Evolutionary conservation across 257 asterid genomes (phyloP), one percentile per base, ranked within the genome.

Genomic region (Oldenlandia corymbosa): DNA sequence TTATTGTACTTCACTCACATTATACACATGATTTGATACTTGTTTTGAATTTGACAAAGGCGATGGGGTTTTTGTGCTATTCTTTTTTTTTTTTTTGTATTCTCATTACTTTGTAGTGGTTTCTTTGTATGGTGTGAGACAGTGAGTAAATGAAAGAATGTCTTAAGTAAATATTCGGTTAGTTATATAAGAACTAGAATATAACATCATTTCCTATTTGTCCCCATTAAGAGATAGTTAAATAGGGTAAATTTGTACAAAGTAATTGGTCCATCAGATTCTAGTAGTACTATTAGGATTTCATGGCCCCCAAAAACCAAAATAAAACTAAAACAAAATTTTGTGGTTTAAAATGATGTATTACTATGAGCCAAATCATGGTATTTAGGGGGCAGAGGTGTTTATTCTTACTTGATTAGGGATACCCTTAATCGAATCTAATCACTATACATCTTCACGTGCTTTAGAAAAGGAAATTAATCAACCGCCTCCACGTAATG

Each of bases 371-470:
- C 73, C 73, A 60, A 69, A 69, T 24, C 62, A 20, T 26, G 62
- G 73, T 27, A 69, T 69, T 69, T 51, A 21, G 61, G 57, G 49
- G 52, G 73, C 62, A 68, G 66, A 68, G 58, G 34, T 34, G 72
- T 68, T 66, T 68, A 24, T 46, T 47, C 66, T 37, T 10, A 49
- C 48, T 54, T 23, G 51, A 67, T 57, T 13, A 34, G 30, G 17
- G 65, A n/a, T n/a, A 47, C 21, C 16, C 31, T 45, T 1, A 26
- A 8, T 47, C 48, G 53, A 68, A 68, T 68, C 60, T 49, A 48
- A 46, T 11, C 37, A 23, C 28, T 57, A 17, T 26, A 56, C 45
- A 28, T 28, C 14, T 56, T 1, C 58, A 45, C 12, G 31, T 10
- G 16, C 9, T 42, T 30, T 28, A n/a, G n/a, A 24, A 30, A 54